Conservation (phyloP, 805 yeast genomes). For the Sugiyamaella americana region DNA sequence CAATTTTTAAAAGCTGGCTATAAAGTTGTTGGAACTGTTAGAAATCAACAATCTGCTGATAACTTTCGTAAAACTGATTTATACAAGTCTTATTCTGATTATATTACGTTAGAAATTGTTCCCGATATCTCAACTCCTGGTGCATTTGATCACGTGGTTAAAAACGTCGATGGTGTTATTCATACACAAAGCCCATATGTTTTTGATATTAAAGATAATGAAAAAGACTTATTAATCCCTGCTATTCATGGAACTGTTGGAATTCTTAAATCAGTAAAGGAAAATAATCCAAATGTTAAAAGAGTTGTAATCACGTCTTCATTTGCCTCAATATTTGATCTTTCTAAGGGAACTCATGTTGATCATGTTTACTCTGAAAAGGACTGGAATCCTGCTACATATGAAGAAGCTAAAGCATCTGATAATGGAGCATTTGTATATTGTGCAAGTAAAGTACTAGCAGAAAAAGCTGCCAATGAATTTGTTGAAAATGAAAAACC, state of each 20-base stretch:
- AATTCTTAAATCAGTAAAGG: slow-evolving; percentile 37
- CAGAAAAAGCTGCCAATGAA: slow-evolving; percentile 56
- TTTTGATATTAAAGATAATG: slow-evolving; percentile 33
- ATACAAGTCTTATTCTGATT: no score
- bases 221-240: slow-evolving; percentile 39
- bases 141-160: slow-evolving; percentile 41
- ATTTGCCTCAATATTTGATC: slow-evolving; percentile 40
- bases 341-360: slow-evolving; percentile 12
- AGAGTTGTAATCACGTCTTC: slow-evolving; percentile 44
- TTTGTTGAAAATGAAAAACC: slow-evolving; percentile 30
- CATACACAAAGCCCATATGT: slow-evolving; percentile 40
- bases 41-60: no score
- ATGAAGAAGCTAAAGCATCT: slow-evolving; percentile 23
- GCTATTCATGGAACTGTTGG: slow-evolving; percentile 43
- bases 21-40: no score
- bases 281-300: slow-evolving; percentile 36
- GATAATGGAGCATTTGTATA: slow-evolving; percentile 17
- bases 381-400: slow-evolving; percentile 28
- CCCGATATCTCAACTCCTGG: slow-evolving; percentile 34
- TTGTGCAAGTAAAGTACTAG: slow-evolving; percentile 45
- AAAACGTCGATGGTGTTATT: slow-evolving; percentile 31
- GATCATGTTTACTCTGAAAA: slow-evolving; percentile 16
- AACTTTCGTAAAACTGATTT: no score
- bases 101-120: slow-evolving; percentile 25
- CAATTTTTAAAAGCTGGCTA: no score